Base-by-base conservation (phyloP, 73 alveolate genomes). In the Paramecium tetraurelia region DNA sequence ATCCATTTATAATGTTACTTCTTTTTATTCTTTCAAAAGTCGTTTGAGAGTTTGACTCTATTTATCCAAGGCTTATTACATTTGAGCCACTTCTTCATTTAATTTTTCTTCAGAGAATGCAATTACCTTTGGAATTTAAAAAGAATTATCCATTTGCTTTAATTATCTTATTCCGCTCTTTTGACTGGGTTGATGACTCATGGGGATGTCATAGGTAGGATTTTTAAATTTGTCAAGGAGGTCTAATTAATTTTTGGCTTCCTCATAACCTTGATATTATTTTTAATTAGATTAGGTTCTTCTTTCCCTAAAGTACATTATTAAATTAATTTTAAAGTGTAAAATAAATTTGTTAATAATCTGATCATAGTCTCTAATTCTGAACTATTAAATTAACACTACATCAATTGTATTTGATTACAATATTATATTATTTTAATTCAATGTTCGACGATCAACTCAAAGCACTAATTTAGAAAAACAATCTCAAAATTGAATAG, bases 1-100 rank as follows among this genome's bases (percentile, higher is more conserved):
- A 72, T 33, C 40, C 59, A 72, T 29, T 33, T 36, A 40, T 36
- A 72, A 36, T 72, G 14, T 53, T 53, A 72, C 86, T 72, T 72
- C 86, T 33, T 38, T 72, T 72, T 72, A 7, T 72, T 72, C 86
- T 38, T 72, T 72, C 27, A 72, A 72, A 9, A 72, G 59, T 40
- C 59, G 8, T 72, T 72, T 72, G 7, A 72, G 68, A 12, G 57
- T 33, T 72, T 72, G 18, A 36, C 46, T 72, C 20, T 72, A 72
- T 36, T 72, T 29, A 36, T 72, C 86, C 6, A 72, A 29, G 3
- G 46, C 46, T 31, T 6, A 24, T 18, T 63, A 33, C 86, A 72
- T 72, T 36, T 33, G 24, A 12, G 57, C 86, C 7, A 40, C 63
- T 40, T 72, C 86, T 72, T 72, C 18, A 72, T 36, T 72, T 35